Evolutionary conservation across 345 rosid genomes (phyloP).

Genomic region (Balakata baccata): DNA sequence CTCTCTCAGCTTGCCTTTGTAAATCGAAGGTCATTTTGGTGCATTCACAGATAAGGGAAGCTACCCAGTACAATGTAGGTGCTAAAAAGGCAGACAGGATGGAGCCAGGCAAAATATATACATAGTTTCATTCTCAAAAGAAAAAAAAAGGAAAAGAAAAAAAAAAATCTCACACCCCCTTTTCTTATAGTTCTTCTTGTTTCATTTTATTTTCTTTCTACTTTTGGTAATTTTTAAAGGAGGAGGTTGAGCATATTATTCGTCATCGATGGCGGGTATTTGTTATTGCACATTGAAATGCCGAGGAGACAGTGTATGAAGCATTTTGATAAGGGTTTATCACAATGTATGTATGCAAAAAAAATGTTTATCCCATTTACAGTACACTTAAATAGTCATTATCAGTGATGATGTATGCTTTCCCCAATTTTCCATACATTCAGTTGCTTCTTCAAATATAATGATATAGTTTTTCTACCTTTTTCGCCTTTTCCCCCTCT

Average conservation of each 20-base stretch:
- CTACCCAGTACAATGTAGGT: conserved; percentile 32
- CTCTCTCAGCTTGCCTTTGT: conserved; percentile 13
- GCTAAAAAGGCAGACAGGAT: conserved; percentile 30
- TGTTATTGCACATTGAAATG: conserved; percentile 4
- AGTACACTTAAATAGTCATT: conserved; percentile 6
- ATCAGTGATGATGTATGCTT: conserved; percentile 11
- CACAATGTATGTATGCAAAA: conserved; percentile 7
- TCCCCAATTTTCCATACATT: conserved; percentile 7
- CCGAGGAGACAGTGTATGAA: conserved; percentile 5
- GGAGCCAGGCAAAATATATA: conserved; percentile 30
- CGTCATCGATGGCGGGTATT: conserved; percentile 13
- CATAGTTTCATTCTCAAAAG: conserved; percentile 1
- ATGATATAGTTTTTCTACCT: not conserved
- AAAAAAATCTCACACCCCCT: not conserved
- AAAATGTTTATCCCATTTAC: not conserved
- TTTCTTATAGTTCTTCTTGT: not conserved
- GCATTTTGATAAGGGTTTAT: conserved; percentile 15
- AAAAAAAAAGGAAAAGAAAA: not conserved
- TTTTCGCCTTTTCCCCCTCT: not conserved
- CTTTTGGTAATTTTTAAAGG: not conserved
- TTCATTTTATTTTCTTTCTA: not conserved
- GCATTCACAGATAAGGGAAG: conserved; percentile 27
- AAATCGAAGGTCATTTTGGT: conserved; percentile 37
- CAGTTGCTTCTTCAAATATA: conserved; percentile 3
- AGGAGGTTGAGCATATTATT: conserved; percentile 9